Evolutionary conservation across 352 stramenopile species (phyloP).

Genomic region (Phytopythium helicoides): DNA sequence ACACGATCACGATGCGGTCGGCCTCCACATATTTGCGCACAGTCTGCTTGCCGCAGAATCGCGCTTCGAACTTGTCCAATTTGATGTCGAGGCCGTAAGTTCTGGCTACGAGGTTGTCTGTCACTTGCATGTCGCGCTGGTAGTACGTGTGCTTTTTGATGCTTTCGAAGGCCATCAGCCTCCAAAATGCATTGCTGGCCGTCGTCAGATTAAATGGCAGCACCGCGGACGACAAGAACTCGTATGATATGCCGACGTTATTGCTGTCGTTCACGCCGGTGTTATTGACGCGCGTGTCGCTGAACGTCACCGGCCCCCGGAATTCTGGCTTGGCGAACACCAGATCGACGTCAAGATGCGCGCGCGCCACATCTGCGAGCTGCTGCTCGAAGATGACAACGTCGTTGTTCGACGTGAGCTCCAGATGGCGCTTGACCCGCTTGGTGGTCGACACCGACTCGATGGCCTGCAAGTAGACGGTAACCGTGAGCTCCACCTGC

Average conservation of each 20-base stretch:
- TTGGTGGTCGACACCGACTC: conserved; percentile 11
- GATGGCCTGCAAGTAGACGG: conserved; percentile 5
- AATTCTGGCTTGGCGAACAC: conserved; percentile 18
- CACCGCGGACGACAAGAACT: conserved; percentile 29
- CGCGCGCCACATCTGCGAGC: conserved; percentile 14
- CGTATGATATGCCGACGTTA: conserved; percentile 27
- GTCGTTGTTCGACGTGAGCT: conserved; percentile 10
- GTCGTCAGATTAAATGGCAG: conserved; percentile 31
- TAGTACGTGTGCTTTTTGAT: conserved; percentile 27
- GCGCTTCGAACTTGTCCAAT: conserved; percentile 17
- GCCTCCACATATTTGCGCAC: conserved; percentile 32
- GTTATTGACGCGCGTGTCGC: conserved; percentile 14
- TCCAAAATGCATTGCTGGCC: conserved; percentile 30
- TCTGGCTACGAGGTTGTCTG: conserved; percentile 17
- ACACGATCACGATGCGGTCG: conserved; percentile 35
- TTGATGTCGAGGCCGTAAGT: conserved; percentile 24
- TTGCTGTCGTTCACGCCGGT: conserved; percentile 7
- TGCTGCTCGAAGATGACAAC: conserved; percentile 29
- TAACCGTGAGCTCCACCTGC: background rate
- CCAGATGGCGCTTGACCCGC: conserved; percentile 11
- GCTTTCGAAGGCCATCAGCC: conserved; percentile 25
- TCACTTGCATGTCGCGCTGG: conserved; percentile 14
- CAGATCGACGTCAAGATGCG: conserved; percentile 14
- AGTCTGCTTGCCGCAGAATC: conserved; percentile 42
- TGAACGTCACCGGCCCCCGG: conserved; percentile 8